A percentile compares a stretch with the other conserved stretches of the same genome.
These are phyloP conservation scores for Gastrolobium bilobum DNA, from an alignment of 306 rosid genomes.

Conservation along the genomic window DNA sequence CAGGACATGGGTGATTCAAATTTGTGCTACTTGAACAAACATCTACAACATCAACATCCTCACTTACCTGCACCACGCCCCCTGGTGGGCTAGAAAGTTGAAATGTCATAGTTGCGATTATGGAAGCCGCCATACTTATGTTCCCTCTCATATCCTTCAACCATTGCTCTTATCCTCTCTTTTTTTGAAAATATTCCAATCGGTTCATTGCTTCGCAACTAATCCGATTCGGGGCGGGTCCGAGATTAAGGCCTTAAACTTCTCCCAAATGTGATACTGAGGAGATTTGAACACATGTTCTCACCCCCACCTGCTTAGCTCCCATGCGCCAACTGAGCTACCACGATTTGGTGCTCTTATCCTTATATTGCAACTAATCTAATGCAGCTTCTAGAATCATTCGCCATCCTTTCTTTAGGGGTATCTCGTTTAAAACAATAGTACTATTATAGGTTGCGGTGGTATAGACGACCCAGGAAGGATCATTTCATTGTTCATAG, in stretches of 20 bases:
- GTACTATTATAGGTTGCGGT: background rate
- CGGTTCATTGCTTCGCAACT: too few species aligned
- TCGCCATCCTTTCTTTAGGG: background rate
- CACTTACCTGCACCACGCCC: background rate
- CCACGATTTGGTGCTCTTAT: background rate
- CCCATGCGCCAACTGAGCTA: too few species aligned
- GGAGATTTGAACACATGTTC: too few species aligned
- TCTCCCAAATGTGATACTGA: too few species aligned
- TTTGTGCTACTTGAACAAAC: fast-evolving
- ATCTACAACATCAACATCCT: fast-evolving
- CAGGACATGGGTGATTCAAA: background rate
- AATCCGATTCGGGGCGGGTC: too few species aligned
- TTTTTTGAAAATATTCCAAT: too few species aligned
- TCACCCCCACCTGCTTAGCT: too few species aligned
- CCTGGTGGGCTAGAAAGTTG: constrained; percentile 20
- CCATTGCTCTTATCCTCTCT: background rate
- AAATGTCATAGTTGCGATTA: constrained; percentile 40
- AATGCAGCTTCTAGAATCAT: background rate
- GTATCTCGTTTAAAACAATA: background rate
- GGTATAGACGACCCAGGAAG: background rate
- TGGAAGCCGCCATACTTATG: background rate
- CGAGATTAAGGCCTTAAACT: too few species aligned
- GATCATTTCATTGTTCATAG: background rate
- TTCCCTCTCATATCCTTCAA: constrained; percentile 13
- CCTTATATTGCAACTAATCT: background rate